These are phyloP conservation scores for Talaromyces marneffei DNA, from an alignment of 2,329 filamentous ascomycete genomes.

Conservation along the genomic window DNA sequence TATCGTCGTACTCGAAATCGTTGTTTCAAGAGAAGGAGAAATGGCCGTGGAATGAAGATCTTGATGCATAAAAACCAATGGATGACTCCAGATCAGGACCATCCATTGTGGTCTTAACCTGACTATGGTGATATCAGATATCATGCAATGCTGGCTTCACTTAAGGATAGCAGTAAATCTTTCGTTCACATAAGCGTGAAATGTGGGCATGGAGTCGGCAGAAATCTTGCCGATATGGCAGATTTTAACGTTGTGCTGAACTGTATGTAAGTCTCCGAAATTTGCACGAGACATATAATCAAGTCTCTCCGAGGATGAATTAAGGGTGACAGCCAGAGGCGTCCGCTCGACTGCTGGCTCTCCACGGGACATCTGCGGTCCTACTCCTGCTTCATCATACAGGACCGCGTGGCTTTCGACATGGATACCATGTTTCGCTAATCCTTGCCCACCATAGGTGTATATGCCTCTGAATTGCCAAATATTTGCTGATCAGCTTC, in stretches of 20 bases:
- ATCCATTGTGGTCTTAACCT: too few relatives aligned
- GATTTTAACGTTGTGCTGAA: conserved; percentile 41
- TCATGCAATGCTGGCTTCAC: too few relatives aligned
- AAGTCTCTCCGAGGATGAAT: conserved; percentile 21
- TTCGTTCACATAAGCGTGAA: conserved; percentile 17
- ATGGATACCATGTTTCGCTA: conserved; percentile 33
- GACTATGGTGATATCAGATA: too few relatives aligned
- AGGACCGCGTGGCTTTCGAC: conserved; percentile 35
- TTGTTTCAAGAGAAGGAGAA: background rate
- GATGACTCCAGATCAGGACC: too few relatives aligned
- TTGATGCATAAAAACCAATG: background rate
- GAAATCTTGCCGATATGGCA: conserved; percentile 34
- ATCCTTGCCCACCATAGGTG: conserved; percentile 35
- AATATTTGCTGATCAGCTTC: background rate
- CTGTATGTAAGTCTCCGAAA: conserved; percentile 37
- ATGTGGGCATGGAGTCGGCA: conserved; percentile 21
- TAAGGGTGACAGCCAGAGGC: conserved; percentile 31
- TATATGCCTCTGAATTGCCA: conserved; percentile 30
- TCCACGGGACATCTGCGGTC: conserved; percentile 13
- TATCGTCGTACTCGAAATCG: background rate
- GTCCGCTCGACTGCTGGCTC: conserved; percentile 33
- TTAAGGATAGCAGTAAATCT: background rate
- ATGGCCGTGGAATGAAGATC: background rate
- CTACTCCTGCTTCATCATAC: conserved; percentile 22
- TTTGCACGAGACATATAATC: conserved; percentile 34